Conservation (phyloP, 768 basidiomycete species). For the Leccinum obscurum region DNA sequence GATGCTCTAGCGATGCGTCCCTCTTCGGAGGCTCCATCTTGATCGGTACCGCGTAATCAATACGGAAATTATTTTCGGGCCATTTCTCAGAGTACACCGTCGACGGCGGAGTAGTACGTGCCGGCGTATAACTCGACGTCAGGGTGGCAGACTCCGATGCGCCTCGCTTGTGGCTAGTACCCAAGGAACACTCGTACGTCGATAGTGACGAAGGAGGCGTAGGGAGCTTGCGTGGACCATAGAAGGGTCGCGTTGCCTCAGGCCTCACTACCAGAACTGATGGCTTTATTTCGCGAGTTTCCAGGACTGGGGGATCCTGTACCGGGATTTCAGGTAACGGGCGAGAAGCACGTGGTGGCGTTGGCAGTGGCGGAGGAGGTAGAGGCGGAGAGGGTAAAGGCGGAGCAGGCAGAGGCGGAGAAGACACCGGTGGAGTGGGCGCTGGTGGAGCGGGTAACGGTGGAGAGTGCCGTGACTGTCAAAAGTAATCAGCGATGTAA, state of each 20-base stretch:
- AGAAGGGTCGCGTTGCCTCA: slow-evolving; percentile 21
- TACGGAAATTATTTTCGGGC: slow-evolving; percentile 25
- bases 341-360: slow-evolving; percentile 29
- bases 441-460: slow-evolving; percentile 20
- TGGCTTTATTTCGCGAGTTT: slow-evolving; percentile 21
- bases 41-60: slow-evolving; percentile 23
- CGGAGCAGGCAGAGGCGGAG: slow-evolving; percentile 20
- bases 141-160: slow-evolving; percentile 27
- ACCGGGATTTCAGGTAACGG: slow-evolving; percentile 32
- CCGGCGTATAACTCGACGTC: slow-evolving; percentile 29
- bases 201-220: slow-evolving; percentile 30
- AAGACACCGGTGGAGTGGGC: slow-evolving; percentile 13
- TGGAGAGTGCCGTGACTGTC: slow-evolving; percentile 29
- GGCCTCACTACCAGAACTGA: slow-evolving; percentile 13
- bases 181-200: slow-evolving; percentile 25
- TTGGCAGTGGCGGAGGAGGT: slow-evolving; percentile 28
- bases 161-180: slow-evolving; percentile 17
- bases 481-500: slow-evolving; percentile 3
- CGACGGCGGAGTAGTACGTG: slow-evolving; percentile 31
- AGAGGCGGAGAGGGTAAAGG: slow-evolving; percentile 25
- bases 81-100: slow-evolving; percentile 34
- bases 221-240: slow-evolving; percentile 32
- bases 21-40: slow-evolving; percentile 25
- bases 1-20: slow-evolving; percentile 24
- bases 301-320: slow-evolving; percentile 15